These are phyloP conservation scores for Tuber borchii DNA, from an alignment of 495 filamentous ascomycete species.

Conservation along the genomic window DNA sequence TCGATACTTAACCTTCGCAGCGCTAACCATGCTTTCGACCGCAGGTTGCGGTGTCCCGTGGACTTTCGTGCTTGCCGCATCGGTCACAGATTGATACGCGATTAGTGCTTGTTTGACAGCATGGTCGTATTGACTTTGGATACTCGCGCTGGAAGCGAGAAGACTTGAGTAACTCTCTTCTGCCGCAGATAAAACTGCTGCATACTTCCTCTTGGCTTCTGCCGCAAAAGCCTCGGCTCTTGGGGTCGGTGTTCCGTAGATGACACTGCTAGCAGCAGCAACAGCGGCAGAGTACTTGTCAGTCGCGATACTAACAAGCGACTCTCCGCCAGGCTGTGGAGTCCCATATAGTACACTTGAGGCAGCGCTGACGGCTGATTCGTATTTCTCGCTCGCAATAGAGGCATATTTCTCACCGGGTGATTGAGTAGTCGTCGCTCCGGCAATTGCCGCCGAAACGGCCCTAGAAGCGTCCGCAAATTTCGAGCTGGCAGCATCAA, in stretches of 20 bases:
- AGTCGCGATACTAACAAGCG: constrained; percentile 50
- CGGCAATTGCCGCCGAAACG: constrained; percentile 43
- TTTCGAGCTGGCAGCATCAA: constrained; percentile 34
- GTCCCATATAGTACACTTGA: constrained; percentile 56
- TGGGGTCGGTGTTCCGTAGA: constrained; percentile 57
- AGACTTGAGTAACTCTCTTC: constrained; percentile 41
- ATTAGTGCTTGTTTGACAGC: constrained; percentile 57
- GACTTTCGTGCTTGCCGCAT: constrained; percentile 48
- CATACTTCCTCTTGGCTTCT: constrained; percentile 56
- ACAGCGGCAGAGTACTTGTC: constrained; percentile 56
- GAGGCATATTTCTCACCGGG: constrained; percentile 41
- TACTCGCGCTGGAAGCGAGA: constrained; percentile 36
- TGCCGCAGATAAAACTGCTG: constrained; percentile 52
- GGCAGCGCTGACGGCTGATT: constrained; percentile 53
- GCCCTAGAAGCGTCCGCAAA: constrained; percentile 37
- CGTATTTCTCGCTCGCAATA: constrained; percentile 49
- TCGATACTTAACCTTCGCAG: constrained; percentile 52
- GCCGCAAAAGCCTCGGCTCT: constrained; percentile 44
- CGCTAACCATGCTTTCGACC: constrained; percentile 49
- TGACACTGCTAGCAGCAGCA: constrained; percentile 56
- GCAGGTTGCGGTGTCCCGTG: constrained; percentile 54
- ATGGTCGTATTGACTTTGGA: constrained; percentile 57
- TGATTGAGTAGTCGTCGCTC: constrained; percentile 40
- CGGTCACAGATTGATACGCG: constrained; percentile 54
- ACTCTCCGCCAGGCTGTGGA: constrained; percentile 48